Conservation (phyloP, 139 green algal genomes). For the Edaphochlamys debaryana region DNA sequence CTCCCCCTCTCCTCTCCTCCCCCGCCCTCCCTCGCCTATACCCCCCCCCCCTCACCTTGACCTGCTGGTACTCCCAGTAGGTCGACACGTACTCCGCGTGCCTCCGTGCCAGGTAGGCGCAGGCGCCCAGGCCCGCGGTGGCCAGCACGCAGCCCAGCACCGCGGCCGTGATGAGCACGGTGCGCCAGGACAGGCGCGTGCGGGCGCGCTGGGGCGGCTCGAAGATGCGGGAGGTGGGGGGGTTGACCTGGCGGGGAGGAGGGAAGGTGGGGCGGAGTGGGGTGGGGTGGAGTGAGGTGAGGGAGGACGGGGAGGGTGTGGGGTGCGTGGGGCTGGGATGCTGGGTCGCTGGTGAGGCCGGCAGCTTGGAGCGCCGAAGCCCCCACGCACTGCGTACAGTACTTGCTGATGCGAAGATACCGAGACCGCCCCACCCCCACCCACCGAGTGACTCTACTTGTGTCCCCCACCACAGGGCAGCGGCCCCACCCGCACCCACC, state of each 20-base stretch:
- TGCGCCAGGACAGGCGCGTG: not conserved
- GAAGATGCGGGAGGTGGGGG: slow-evolving; percentile 7
- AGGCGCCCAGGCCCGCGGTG: not conserved
- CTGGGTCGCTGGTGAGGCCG: not conserved
- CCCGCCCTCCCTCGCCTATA: not conserved
- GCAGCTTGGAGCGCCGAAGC: not conserved
- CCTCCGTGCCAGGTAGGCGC: slow-evolving; percentile 7
- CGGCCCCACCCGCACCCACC: not conserved
- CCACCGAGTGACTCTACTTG: no score
- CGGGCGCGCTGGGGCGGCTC: not conserved
- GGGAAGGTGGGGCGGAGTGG: not conserved
- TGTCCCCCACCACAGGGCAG: no score
- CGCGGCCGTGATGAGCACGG: not conserved
- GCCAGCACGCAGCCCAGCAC: not conserved
- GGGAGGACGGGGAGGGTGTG: not conserved
- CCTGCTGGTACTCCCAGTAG: slow-evolving; percentile 31
- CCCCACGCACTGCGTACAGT: not conserved
- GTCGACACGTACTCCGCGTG: slow-evolving; percentile 15
- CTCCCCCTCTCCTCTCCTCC: not conserved
- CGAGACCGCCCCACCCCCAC: no score
- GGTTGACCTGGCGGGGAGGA: slow-evolving; percentile 2
- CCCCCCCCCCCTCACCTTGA: slow-evolving; percentile 10
- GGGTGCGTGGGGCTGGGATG: not conserved
- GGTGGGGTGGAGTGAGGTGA: not conserved
- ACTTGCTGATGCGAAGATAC: not conserved